Conservation (phyloP, 225 moss, liverwort and hornwort genomes). For the Rhytidiadelphus loreus region DNA sequence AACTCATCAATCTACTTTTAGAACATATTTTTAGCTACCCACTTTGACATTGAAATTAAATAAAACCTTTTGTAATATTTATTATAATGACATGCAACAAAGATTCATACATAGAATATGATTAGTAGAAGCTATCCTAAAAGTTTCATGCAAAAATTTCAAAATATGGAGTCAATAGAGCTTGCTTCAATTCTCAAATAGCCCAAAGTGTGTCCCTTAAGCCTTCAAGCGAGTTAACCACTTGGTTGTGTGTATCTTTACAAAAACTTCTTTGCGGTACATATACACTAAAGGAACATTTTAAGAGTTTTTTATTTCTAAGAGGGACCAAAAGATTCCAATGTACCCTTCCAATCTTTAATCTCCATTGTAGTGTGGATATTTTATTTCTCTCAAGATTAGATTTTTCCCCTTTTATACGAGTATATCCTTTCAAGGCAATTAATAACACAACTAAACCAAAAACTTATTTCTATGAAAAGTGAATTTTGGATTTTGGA, state of each 20-base stretch:
- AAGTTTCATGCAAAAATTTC: not conserved
- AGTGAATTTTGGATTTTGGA: not conserved
- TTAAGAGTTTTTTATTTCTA: not conserved
- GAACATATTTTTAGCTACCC: fast-evolving
- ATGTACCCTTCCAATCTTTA: not conserved
- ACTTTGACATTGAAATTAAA: no score
- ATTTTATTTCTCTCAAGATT: not conserved
- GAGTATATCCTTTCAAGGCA: not conserved
- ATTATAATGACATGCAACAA: no score
- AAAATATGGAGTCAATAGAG: not conserved
- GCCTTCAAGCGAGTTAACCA: fast-evolving
- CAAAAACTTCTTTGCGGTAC: not conserved
- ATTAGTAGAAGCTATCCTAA: not conserved
- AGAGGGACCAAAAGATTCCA: not conserved
- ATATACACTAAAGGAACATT: fast-evolving
- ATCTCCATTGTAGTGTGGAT: fast-evolving
- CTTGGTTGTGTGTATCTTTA: not conserved
- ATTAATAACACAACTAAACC: not conserved
- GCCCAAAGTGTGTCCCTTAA: not conserved
- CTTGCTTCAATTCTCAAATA: not conserved
- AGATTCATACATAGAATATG: not conserved
- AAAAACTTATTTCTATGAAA: fast-evolving
- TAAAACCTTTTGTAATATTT: not conserved
- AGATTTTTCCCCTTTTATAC: not conserved
- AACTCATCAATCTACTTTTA: not conserved